Conservation (phyloP, 768 basidiomycete genomes). For the Hortiboletus campestris region DNA sequence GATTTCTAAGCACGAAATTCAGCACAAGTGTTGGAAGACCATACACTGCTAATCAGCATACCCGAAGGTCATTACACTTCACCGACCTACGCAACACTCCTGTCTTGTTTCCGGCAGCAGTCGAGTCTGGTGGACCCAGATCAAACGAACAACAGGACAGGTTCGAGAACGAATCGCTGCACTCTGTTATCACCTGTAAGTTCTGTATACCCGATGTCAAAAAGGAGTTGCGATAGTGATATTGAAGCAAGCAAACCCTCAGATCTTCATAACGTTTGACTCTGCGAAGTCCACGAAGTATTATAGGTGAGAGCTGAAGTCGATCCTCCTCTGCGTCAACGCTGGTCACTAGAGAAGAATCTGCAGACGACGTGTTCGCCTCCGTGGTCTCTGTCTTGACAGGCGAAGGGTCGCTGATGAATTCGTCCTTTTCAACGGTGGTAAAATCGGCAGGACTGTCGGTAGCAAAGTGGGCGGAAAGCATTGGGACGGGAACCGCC, state of each 20-base stretch:
- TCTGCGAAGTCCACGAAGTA: constrained; percentile 4
- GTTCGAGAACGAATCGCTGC: background rate
- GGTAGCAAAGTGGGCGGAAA: constrained; percentile 1
- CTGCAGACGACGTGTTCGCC: constrained; percentile 1
- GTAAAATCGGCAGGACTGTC: background rate
- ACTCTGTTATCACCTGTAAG: background rate
- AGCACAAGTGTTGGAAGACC: background rate
- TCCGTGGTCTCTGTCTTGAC: constrained; percentile 4
- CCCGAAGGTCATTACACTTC: constrained; percentile 14
- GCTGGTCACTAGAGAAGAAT: constrained; percentile 8
- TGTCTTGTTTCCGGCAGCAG: background rate
- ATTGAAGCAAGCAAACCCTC: background rate
- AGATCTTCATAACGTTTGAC: background rate
- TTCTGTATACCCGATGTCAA: background rate
- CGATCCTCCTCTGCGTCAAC: constrained; percentile 1
- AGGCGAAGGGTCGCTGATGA: background rate
- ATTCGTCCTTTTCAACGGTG: background rate
- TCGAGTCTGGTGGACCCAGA: background rate
- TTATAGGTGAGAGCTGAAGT: background rate
- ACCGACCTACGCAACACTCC: constrained; percentile 8
- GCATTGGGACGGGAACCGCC: constrained; percentile 6
- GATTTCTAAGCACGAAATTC: background rate
- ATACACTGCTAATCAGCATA: background rate
- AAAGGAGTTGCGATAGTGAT: background rate
- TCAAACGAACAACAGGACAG: constrained; percentile 1